These are phyloP conservation scores for Sugiyamaella sp. DNA, from an alignment of 1,139 yeast species.

Conservation along the genomic window DNA sequence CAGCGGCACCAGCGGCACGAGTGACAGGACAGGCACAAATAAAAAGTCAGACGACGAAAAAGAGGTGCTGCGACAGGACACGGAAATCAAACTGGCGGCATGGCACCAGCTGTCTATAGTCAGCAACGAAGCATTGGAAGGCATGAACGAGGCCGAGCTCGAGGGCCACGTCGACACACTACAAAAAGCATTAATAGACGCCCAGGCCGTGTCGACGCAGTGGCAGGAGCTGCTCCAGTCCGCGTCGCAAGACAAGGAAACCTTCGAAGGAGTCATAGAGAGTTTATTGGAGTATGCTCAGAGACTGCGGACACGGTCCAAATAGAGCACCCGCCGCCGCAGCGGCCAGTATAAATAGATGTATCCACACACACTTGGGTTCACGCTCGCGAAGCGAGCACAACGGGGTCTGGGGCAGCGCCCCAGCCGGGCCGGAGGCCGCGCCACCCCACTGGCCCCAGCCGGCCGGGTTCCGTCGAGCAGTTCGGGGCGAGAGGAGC, in stretches of 20 bases:
- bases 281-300: slow-evolving; percentile 73
- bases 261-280: slow-evolving; percentile 72
- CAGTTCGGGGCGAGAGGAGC: too few relatives aligned
- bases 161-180: slow-evolving; percentile 35
- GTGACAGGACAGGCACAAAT: slow-evolving; percentile 14
- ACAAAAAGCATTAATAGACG: slow-evolving; percentile 37
- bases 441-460: too few relatives aligned
- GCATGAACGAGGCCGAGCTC: slow-evolving; percentile 43
- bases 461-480: too few relatives aligned
- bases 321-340: slow-evolving; percentile 14
- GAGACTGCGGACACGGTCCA: slow-evolving; percentile 31
- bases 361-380: too few relatives aligned
- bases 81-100: slow-evolving; percentile 30
- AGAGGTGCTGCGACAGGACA: slow-evolving; percentile 26
- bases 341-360: slow-evolving; percentile 1
- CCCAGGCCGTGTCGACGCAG: slow-evolving; percentile 48
- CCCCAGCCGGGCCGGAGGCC: too few relatives aligned
- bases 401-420: too few relatives aligned
- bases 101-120: slow-evolving; percentile 43
- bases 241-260: slow-evolving; percentile 56
- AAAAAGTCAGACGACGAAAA: slow-evolving; percentile 14
- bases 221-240: slow-evolving; percentile 54
- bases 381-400: too few relatives aligned
- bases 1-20: not conserved
- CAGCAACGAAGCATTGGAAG: slow-evolving; percentile 40